These are phyloP conservation scores for Syncephalis fuscata DNA, from an alignment of 371 early-diverging fungal species.

Conservation along the genomic window DNA sequence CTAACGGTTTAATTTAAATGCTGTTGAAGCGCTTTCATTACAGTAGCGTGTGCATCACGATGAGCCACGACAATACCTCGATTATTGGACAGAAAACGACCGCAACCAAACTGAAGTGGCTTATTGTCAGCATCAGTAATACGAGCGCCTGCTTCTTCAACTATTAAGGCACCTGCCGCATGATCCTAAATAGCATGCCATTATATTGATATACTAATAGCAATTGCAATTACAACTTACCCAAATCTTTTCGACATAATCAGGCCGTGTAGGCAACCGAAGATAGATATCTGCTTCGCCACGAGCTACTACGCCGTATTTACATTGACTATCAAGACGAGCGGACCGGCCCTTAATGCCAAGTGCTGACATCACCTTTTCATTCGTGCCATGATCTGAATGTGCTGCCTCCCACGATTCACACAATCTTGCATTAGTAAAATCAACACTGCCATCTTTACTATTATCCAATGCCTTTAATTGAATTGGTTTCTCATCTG, in stretches of 20 bases:
- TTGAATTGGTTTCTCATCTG: constrained; percentile 38
- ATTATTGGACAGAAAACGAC: constrained; percentile 65
- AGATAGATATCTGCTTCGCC: constrained; percentile 89
- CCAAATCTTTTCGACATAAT: constrained; percentile 95
- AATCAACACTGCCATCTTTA: no score
- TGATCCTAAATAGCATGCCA: constrained; percentile 49
- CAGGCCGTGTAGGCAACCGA: constrained; percentile 56
- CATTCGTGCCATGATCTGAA: constrained; percentile 62
- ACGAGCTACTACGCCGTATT: constrained; percentile 71
- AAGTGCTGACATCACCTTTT: constrained; percentile 53
- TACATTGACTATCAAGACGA: constrained; percentile 93
- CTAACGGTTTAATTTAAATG: no score
- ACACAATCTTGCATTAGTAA: constrained; percentile 57
- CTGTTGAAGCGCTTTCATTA: constrained; percentile 43
- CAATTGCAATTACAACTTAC: constrained; percentile 16
- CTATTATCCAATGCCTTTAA: constrained; percentile 32
- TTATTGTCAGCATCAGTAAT: constrained; percentile 73
- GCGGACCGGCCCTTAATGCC: constrained; percentile 57
- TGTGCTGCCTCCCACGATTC: constrained; percentile 95
- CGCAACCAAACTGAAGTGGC: constrained; percentile 75
- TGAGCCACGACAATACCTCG: constrained; percentile 80
- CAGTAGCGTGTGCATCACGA: constrained; percentile 35
- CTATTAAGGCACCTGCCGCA: constrained; percentile 78
- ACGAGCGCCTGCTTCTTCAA: constrained; percentile 88
- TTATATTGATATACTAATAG: background rate